Evolutionary conservation across 2,329 filamentous ascomycete genomes (phyloP), one percentile per base, ranked within the genome.

Genomic region (Alternaria arbusti): DNA sequence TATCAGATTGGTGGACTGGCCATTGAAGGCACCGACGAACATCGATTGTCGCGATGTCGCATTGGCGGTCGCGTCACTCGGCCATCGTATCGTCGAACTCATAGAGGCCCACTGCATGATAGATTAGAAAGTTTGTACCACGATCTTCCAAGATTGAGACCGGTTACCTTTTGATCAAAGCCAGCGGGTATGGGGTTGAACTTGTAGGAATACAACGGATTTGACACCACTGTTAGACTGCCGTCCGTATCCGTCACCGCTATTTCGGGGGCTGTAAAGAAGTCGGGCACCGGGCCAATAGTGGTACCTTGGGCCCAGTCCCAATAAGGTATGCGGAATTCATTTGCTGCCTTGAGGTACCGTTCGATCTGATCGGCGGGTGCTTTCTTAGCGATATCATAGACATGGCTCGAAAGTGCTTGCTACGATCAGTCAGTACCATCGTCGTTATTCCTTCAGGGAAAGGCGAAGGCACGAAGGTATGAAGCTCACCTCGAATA

Each of bases 401-500:
- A 65, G 4, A 78, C 67, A 17, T 72, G 63, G 4, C 62, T 61
- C n/a, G 74, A 68, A 2, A 79, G 47, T n/a, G 72, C 62, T 78
- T 79, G 72, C 77, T 80, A 36, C 8, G 1, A 10, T 9, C 4
- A 15, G 17, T 64, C 47, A 64, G 44, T 20, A 12, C n/a, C 4
- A n/a, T 7, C 8, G 15, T 22, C 4, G 7, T 10, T 20, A 22
- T 23, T 6, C 12, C 5, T 10, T n/a, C 5, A n/a, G 3, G 10
- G 23, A 13, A 4, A 20, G 20, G 3, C n/a, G 23, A 1, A 26
- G 9, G 13, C 1, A 11, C 7, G 4, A 23, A 28, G 0, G 11
- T 5, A 15, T 12, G 5, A 8, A 20, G 52, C 74, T 52, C 69
- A 87, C 86, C 80, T 91, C 85, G 65, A 84, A 89, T 2, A 91